Base-by-base conservation (phyloP, 2,329 filamentous ascomycete genomes). In the Emergomyces africanus region DNA sequence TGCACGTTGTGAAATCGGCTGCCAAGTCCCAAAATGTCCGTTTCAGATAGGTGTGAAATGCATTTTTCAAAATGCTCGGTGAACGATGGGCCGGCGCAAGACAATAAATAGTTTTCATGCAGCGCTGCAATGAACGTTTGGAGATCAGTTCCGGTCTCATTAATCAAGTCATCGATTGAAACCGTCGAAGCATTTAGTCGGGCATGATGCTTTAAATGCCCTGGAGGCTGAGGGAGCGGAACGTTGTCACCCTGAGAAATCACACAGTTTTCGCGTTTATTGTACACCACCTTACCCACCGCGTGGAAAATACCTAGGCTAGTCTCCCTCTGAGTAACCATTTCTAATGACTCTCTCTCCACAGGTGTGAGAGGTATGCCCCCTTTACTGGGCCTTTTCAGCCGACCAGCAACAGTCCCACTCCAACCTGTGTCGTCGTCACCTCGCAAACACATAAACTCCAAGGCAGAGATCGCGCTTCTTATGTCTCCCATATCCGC, bases 291-390 rank as follows among this genome's bases (percentile, higher is more conserved):
- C 70, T 94, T 96, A 3, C 92, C 94, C 14, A 97, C 88, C 0
- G 94, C 90, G 71, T 99, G 94, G 68, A 99, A 99, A 56, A 99
- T 90, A 1, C 92, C 94, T 2, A 99, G 78, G 63, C 87, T 96
- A 18, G 88, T 86, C 74, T 97, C 94, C 59, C 94, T 83, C 67
- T 91, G 89, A 0, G 88, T 90, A 25, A 97, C 83, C 61, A 94
- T 77, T 67, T 90, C 84, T 10, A 97, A 73, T 5, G 85, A 91
- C 63, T 95, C 87, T 60, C 83, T 78, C 71, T 97, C 94, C 67
- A 87, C 85, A 61, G 82, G 81, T 0, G 90, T 96, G 60, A 95
- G 72, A 12, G 64, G 61, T 37, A 63, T 64, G 5, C 62, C 63
- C 3, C 76, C 74, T 9, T 83, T 77, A 23, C 73, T 72, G 1